phyloP scores from a whole-genome alignment of 306 rosid genomes.

The Trifolium dubium region DNA sequence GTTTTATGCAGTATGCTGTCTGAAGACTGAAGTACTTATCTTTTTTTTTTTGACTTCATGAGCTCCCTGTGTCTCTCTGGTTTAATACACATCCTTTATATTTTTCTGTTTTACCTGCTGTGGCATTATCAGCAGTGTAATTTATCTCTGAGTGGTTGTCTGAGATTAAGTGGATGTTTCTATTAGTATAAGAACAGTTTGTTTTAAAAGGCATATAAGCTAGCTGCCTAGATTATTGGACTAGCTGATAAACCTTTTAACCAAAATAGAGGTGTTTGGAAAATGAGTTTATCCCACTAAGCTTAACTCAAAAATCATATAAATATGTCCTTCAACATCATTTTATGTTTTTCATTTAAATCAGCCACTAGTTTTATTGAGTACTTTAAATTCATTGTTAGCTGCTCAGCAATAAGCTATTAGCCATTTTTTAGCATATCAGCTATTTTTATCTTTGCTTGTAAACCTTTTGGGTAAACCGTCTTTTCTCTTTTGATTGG shows the following conservation, averaged over 20 bases:
- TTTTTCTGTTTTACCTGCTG: too few species aligned
- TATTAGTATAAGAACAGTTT: background rate
- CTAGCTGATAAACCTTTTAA: background rate
- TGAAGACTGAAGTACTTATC: too few species aligned
- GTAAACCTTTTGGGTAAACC: background rate
- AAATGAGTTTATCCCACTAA: background rate
- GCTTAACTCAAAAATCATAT: background rate
- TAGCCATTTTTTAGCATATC: background rate
- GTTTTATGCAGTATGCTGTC: constrained; percentile 1
- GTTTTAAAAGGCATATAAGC: background rate
- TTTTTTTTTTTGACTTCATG: too few species aligned
- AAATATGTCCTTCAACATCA: background rate
- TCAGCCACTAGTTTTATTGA: background rate
- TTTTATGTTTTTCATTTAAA: background rate
- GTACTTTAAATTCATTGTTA: background rate
- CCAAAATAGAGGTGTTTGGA: background rate
- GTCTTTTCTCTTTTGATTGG: constrained; percentile 11
- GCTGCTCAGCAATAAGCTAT: background rate
- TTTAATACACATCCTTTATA: too few species aligned
- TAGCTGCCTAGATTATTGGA: background rate
- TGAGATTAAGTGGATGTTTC: background rate
- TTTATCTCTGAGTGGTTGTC: too few species aligned
- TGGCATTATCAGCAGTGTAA: too few species aligned
- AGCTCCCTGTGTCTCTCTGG: too few species aligned
- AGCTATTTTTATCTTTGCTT: background rate